A percentile compares a stretch with the other conserved stretches of the same genome.
Conservation (phyloP, 192 early-diverging fungal species). For the Funneliformis mosseae region DNA sequence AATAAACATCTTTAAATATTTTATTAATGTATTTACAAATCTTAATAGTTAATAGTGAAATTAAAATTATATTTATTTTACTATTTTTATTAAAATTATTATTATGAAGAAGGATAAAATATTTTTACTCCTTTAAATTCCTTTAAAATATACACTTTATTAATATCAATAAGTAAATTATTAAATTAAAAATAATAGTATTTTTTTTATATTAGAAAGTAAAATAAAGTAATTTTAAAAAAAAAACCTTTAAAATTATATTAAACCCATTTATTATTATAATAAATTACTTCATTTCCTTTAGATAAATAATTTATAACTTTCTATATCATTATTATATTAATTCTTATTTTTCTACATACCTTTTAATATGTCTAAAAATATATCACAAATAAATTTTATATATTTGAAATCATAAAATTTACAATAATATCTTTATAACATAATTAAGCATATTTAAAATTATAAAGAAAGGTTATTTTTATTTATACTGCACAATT, state of each 20-base stretch:
- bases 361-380: conserved; percentile 6
- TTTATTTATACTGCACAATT: conserved; percentile 30
- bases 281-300: background rate
- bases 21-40: background rate
- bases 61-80: background rate
- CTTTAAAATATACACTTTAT: background rate
- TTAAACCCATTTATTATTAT: background rate
- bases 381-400: conserved; percentile 8
- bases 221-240: background rate
- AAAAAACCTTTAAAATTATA: background rate
- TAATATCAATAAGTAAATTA: background rate
- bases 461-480: conserved; percentile 8
- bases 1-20: background rate
- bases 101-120: background rate
- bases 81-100: background rate
- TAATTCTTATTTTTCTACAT: too few relatives aligned
- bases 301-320: conserved; percentile 2
- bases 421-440: conserved; percentile 1
- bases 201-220: background rate
- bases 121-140: background rate
- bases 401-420: too few relatives aligned
- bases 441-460: too few relatives aligned
- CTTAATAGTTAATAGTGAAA: background rate
- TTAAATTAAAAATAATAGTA: conserved; percentile 11
- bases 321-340: conserved; percentile 6